A percentile compares a stretch with the other conserved stretches of the same genome.
phyloP scores from a whole-genome alignment of 441 rosid genomes.

The Eruca vesicaria region DNA sequence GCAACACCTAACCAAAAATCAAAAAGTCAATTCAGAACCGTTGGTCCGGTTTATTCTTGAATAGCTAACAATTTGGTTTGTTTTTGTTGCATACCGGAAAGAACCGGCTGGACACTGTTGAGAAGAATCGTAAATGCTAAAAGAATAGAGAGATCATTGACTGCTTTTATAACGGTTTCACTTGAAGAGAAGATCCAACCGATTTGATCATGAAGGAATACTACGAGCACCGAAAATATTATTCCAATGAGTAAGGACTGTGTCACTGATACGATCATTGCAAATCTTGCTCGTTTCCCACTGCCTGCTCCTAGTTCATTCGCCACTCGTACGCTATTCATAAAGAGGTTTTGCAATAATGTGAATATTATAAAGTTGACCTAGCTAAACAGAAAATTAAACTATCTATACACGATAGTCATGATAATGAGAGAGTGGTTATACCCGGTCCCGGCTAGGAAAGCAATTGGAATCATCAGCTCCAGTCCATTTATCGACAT shows the following conservation, averaged over 20 bases:
- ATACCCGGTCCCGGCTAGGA: conserved; percentile 69
- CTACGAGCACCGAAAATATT: conserved; percentile 42
- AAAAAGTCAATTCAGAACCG: background rate
- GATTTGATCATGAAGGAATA: conserved; percentile 45
- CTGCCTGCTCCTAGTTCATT: conserved; percentile 80
- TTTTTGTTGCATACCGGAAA: conserved; percentile 48
- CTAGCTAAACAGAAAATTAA: background rate
- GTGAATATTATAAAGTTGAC: background rate
- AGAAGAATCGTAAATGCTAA: conserved; percentile 62
- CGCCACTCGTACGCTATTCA: conserved; percentile 66
- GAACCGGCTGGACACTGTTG: conserved; percentile 76
- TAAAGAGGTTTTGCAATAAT: background rate
- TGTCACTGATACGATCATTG: conserved; percentile 48
- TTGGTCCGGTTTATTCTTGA: background rate
- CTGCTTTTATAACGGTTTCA: conserved; percentile 45
- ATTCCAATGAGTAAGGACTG: conserved; percentile 58
- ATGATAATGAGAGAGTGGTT: background rate
- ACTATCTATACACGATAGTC: background rate
- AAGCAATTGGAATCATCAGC: conserved; percentile 73
- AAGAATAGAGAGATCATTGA: conserved; percentile 47
- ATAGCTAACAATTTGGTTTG: background rate
- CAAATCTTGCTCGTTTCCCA: conserved; percentile 63
- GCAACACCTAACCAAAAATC: conserved; percentile 56
- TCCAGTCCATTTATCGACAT: conserved; percentile 78
- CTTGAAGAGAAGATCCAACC: conserved; percentile 63